Evolutionary conservation across 805 yeast genomes (phyloP), one percentile per base, ranked within the genome.

Genomic region (Lipomyces kockii): DNA sequence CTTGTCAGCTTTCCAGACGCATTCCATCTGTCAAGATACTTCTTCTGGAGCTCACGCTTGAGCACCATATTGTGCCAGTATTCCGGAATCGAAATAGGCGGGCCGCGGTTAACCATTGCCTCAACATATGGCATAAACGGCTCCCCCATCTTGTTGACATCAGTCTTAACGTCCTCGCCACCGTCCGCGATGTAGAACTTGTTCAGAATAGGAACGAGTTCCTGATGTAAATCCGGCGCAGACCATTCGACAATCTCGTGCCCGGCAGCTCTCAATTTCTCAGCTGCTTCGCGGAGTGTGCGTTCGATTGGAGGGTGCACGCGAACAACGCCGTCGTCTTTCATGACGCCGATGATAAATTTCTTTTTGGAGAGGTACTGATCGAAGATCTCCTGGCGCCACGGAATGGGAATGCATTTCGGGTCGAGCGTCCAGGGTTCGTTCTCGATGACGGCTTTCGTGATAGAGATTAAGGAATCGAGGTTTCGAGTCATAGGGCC

Each of bases 261-360:
- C 34, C 89, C 86, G 1, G 90, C 88, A 0, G 79, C 83, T 64
- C 80, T 76, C 73, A 90, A 82, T 72, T 86, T 87, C 8, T 79
- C 83, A 20, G 80, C 88, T 5, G 85, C 84, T 60, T 80, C 78
- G 68, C 85, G 80, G 74, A 90, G 79, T 12, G 82, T 86, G 68
- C 88, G 79, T 5, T 76, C 71, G 20, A 87, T 80, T 9, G 89
- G 88, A 0, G 89, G 89, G 37, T 84, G 84, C 12, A 89, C 89
- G 66, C 80, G 77, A 14, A 83, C 80, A 34, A 76, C 72, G 7
- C 79, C 78, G 73, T 86, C 88, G 75, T 81, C 82, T 35, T 71
- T 71, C 72, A 83, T 70, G 17, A 85, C 73, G 2, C 87, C 89
- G 71, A 86, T 74, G n/a, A 77, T 80, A 35, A 85, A 72, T 68